Conservation (phyloP, 768 basidiomycete genomes). For the Sarcomyxa edulis region DNA sequence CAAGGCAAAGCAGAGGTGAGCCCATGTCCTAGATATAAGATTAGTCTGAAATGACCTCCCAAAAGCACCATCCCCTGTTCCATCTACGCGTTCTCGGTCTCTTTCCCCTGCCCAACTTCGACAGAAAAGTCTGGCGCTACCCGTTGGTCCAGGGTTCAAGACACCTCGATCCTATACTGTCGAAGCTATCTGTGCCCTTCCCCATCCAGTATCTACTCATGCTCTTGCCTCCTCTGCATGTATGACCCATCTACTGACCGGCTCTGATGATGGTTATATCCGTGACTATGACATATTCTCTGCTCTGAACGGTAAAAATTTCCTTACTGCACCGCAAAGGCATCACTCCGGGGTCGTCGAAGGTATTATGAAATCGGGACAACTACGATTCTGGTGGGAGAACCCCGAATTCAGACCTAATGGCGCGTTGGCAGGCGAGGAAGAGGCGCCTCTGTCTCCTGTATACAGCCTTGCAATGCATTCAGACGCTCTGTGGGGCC, state of each 20-base stretch:
- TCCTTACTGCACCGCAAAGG: slow-evolving; percentile 84
- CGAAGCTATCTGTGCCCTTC: slow-evolving; percentile 88
- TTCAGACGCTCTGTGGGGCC: slow-evolving; percentile 87
- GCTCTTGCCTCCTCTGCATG: slow-evolving; percentile 83
- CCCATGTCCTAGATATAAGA: background rate
- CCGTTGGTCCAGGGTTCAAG: slow-evolving; percentile 18
- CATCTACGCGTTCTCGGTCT: slow-evolving; percentile 31
- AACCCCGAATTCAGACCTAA: slow-evolving; percentile 42
- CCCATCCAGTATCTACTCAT: slow-evolving; percentile 85
- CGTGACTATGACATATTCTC: slow-evolving; percentile 89
- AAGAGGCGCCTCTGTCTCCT: slow-evolving; percentile 54
- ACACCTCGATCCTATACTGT: slow-evolving; percentile 70
- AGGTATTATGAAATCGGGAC: slow-evolving; percentile 86
- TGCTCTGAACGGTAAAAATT: slow-evolving; percentile 81
- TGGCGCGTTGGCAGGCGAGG: slow-evolving; percentile 29
- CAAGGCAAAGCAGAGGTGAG: slow-evolving; percentile 30
- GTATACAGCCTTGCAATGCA: slow-evolving; percentile 92
- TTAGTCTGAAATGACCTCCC: slow-evolving; percentile 14
- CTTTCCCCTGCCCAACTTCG: slow-evolving; percentile 54
- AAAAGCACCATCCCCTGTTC: slow-evolving; percentile 19
- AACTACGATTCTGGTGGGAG: slow-evolving; percentile 89
- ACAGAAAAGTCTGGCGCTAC: slow-evolving; percentile 34
- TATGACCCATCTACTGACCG: slow-evolving; percentile 85
- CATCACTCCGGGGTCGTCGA: slow-evolving; percentile 89
- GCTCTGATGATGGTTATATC: slow-evolving; percentile 91